Evolutionary conservation across 306 rosid genomes (phyloP), one percentile per base, ranked within the genome.

Genomic region (Notholithocarpus densiflorus): DNA sequence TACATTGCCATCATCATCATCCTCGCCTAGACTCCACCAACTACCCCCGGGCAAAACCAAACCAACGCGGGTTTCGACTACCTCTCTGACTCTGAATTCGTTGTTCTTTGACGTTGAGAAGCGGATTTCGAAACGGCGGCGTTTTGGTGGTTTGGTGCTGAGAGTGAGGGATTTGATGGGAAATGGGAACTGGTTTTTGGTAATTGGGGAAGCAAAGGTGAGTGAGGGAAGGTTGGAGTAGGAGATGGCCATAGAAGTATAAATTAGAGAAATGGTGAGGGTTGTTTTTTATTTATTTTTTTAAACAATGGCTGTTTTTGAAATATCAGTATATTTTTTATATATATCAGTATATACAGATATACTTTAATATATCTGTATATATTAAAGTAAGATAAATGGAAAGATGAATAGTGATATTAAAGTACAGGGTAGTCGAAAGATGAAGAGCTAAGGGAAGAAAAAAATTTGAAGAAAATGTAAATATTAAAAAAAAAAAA

Each of bases 1-100:
- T 45, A 82, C 75, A 61, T 80, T 77, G 68, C 53, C 5, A 48
- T 2, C 53, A 37, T 2, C 53, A 37, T 68, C 69, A 32, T 31
- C 71, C 68, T 75, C 89, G 32, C 52, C 34, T 48, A 91, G 84
- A 73, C 79, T 37, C 93, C 97, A 91, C 92, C 93, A 91, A 71
- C 82, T 31, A 8, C 81, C 82, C 0, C 80, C 82, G 7, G 88
- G 81, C 12, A 80, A 51, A 74, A 83, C 56, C 65, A 70, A 53
- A 2, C 62, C 66, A 20, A 75, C 68, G 76, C 71, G 55, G 15
- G 82, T 80, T 81, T 43, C 75, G 17, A 70, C 56, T 0, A 19
- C 31, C 48, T 26, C 70, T 74, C 12, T 72, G 64, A 34, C 56
- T 31, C 51, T 65, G 14, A 55, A 12, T 70, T 69, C 76, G 13